Base-by-base conservation (phyloP, 2,329 filamentous ascomycete species). In the Hypomyces rosellus region DNA sequence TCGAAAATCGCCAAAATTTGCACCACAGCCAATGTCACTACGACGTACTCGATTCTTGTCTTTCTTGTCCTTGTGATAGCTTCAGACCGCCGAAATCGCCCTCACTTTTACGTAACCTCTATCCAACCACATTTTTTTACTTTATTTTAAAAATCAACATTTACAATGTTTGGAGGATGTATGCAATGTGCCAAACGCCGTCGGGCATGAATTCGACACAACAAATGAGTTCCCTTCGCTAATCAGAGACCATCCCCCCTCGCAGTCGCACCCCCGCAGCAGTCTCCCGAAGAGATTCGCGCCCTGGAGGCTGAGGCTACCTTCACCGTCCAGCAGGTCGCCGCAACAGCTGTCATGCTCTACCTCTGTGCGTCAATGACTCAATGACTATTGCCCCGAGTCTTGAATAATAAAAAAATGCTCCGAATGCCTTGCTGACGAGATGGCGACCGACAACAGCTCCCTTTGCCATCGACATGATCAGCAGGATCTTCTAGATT, bases 211-310 rank as follows among this genome's bases (percentile, higher is more conserved):
- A 30, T 25, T 15, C 12, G 20, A 20, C 25, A 8, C 8, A 30
- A 6, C 6, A 30, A 11, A 11, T 2, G 25, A 25, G 22, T 25
- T 30, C 6, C 6, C 20, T 49, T 45, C 46, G 48, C 51, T 45
- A 50, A 55, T 18, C 34, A 48, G 30, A 20, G 36, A 33, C 45
- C 48, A 48, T n/a, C 30, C 16, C 37, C 13, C 16, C 12, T 33
- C 45, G 34, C 63, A 86, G 82, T 82, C 74, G 82, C 77, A 59
- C 78, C 87, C 71, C 85, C 85, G 65, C 83, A 82, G 67, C 78
- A 82, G 61, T 82, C 82, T 52, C 73, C 80, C 52, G 82, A 85
- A 68, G 86, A 91, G 77, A 78, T 91, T 65, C 77, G 77, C 64
- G 74, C 75, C 62, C 77, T 84, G 66, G 86, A 91, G 75, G 74